Conservation (phyloP, 2,329 filamentous ascomycete species). For the Intubia oerlemansii region DNA sequence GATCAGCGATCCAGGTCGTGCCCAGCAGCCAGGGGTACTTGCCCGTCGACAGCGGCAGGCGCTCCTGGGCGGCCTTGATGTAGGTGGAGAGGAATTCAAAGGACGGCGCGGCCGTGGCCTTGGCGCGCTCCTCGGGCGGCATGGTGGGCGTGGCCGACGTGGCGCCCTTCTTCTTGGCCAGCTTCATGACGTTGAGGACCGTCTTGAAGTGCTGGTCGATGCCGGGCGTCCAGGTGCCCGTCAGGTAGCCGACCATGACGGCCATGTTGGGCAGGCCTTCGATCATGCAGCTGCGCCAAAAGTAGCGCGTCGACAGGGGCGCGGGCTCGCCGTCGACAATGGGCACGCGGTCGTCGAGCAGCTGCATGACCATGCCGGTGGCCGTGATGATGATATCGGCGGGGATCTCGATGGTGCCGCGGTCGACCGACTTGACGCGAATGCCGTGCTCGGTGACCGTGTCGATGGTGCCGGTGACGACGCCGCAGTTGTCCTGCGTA, state of each 20-base stretch:
- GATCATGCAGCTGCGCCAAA: conserved; percentile 41
- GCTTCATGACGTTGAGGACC: conserved; percentile 7
- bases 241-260: conserved; percentile 37
- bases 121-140: conserved; percentile 5
- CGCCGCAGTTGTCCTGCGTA: conserved; percentile 15
- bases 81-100: conserved; percentile 11
- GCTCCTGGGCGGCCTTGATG: conserved; percentile 8
- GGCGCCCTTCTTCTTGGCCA: conserved; percentile 6
- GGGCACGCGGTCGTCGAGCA: conserved; percentile 30
- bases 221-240: conserved; percentile 40
- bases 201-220: conserved; percentile 19
- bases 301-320: conserved; percentile 21
- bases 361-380: conserved; percentile 34
- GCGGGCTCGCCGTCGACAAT: conserved; percentile 26
- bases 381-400: conserved; percentile 45
- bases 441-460: conserved; percentile 22
- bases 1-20: conserved; percentile 9
- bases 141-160: conserved; percentile 9
- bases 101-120: conserved; percentile 7
- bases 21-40: conserved; percentile 12
- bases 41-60: conserved; percentile 10
- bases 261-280: conserved; percentile 38
- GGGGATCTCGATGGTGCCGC: conserved; percentile 16
- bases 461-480: conserved; percentile 25
- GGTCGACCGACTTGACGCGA: conserved; percentile 12